Percentiles rank a stretch among this genome's conserved stretches.
phyloP scores from a whole-genome alignment of 208 protist species.

The Willaertia magna region DNA sequence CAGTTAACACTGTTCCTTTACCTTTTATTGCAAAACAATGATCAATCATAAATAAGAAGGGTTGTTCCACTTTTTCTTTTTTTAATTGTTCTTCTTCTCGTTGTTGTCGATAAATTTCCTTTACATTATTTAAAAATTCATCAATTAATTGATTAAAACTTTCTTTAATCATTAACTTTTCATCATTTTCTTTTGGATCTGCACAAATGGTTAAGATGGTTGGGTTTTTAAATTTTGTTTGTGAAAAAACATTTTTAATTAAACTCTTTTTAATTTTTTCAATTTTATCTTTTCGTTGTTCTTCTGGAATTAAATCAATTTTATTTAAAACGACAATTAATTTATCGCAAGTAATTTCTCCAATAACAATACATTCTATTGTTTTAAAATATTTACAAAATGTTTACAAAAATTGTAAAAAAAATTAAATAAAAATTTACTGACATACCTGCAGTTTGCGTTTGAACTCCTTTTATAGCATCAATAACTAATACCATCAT shows the following conservation, averaged over 20 bases:
- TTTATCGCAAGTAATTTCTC: conserved; percentile 55
- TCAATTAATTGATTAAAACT: background rate
- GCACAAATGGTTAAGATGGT: conserved; percentile 30
- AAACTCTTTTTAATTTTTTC: conserved; percentile 27
- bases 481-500: conserved; percentile 93
- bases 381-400: background rate
- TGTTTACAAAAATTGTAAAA: no score
- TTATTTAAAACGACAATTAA: conserved; percentile 92
- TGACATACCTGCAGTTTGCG: conserved; percentile 81
- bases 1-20: conserved; percentile 87
- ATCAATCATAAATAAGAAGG: conserved; percentile 85
- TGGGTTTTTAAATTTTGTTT: conserved; percentile 18
- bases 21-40: conserved; percentile 93
- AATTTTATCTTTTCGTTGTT: conserved; percentile 26
- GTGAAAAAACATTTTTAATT: conserved; percentile 2
- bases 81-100: background rate
- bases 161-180: background rate
- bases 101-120: background rate
- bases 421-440: background rate
- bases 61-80: background rate
- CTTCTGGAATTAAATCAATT: conserved; percentile 58
- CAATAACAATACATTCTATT: conserved; percentile 50
- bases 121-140: background rate
- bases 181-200: background rate
- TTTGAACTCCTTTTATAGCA: conserved; percentile 89